Conservation (phyloP, 306 rosid species). For the Castanea mollissima region DNA sequence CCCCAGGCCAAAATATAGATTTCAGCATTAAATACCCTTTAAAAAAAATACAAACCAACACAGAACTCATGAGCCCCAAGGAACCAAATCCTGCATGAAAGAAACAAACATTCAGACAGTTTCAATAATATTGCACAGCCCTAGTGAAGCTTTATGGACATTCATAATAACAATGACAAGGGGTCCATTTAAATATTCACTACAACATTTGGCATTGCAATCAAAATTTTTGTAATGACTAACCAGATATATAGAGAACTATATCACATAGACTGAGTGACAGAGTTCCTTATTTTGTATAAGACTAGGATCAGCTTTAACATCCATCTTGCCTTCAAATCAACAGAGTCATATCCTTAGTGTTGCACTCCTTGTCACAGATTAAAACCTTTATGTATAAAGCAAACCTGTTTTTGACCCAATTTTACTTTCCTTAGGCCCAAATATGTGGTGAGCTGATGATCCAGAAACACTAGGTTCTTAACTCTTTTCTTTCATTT, state of each 20-base stretch:
- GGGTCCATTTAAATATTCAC: neutral
- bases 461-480: too few relatives aligned
- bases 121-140: constrained; percentile 8
- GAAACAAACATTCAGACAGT: constrained; percentile 25
- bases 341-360: neutral
- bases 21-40: neutral
- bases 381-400: neutral
- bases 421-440: neutral
- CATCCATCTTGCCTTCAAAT: neutral
- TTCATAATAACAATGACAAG: neutral
- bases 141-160: neutral
- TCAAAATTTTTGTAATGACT: neutral
- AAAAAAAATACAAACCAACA: constrained; percentile 56
- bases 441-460: neutral
- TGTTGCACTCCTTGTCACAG: neutral
- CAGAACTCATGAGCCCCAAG: constrained; percentile 95
- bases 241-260: neutral
- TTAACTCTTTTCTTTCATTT: too few relatives aligned
- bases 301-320: neutral
- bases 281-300: neutral
- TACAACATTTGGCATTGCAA: neutral
- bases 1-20: constrained; percentile 12
- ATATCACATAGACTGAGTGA: neutral
- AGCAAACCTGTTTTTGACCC: neutral
- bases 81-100: constrained; percentile 86